A percentile compares a stretch with the other conserved stretches of the same genome.
phyloP scores from a whole-genome alignment of 768 basidiomycete genomes.

The Leccinellum albellum region DNA sequence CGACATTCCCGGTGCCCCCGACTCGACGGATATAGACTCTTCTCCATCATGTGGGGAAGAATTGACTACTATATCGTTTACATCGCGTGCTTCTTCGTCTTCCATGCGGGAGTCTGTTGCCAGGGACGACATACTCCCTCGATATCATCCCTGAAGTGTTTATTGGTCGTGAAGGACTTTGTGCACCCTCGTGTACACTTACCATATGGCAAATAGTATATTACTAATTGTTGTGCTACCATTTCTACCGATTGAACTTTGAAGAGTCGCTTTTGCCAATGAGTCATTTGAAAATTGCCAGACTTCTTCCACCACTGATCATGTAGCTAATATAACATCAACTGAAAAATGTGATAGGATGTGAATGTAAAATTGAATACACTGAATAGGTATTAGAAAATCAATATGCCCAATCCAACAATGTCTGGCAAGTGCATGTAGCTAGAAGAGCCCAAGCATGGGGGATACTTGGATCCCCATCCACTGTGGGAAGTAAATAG shows the following conservation, averaged over 20 bases:
- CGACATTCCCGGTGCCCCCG: not conserved
- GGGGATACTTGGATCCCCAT: too few species aligned
- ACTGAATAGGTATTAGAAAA: too few species aligned
- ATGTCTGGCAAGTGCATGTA: too few species aligned
- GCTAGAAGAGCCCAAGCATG: too few species aligned
- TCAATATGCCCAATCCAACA: too few species aligned
- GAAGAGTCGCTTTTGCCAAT: too few species aligned
- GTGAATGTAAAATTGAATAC: too few species aligned
- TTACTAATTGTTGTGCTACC: conserved; percentile 19
- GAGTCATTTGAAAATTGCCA: too few species aligned
- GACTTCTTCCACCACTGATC: too few species aligned
- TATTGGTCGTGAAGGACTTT: conserved; percentile 7
- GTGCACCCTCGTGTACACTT: conserved; percentile 18
- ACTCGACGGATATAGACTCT: conserved; percentile 3
- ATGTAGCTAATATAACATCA: too few species aligned
- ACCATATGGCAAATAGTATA: conserved; percentile 17
- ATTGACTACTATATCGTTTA: not conserved
- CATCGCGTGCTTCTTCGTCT: conserved; percentile 2
- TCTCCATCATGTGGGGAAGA: not conserved
- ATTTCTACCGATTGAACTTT: not conserved
- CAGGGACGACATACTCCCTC: conserved; percentile 24
- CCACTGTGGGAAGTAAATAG: too few species aligned
- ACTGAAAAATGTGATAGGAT: too few species aligned
- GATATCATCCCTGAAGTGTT: conserved; percentile 26
- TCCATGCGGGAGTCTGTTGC: conserved; percentile 1